phyloP scores from a whole-genome alignment of 2,329 filamentous ascomycete species.

The Fusarium torulosum region DNA sequence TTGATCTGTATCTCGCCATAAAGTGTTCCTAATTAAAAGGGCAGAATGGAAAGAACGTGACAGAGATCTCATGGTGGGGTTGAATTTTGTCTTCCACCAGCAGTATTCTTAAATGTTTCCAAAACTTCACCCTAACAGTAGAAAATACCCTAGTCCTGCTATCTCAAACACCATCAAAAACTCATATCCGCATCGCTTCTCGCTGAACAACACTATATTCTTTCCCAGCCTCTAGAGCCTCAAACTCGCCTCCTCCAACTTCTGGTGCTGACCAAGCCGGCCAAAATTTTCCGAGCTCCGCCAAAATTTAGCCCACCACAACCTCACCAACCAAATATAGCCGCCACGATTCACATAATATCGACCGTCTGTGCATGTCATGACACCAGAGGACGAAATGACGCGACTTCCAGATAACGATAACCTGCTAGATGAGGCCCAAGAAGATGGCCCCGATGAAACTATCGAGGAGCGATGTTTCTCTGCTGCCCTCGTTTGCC shows the following conservation, averaged over 20 bases:
- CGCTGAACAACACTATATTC: background rate
- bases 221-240: background rate
- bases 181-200: background rate
- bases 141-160: background rate
- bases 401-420: constrained; percentile 46
- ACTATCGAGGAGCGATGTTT: constrained; percentile 75
- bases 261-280: constrained; percentile 46
- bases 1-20: no score
- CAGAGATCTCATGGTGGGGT: constrained; percentile 5
- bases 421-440: constrained; percentile 28
- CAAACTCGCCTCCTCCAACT: constrained; percentile 6
- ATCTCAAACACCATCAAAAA: background rate
- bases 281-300: constrained; percentile 47
- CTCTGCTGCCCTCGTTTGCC: constrained; percentile 69
- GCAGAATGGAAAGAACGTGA: background rate
- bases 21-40: background rate
- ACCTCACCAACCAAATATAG: constrained; percentile 27
- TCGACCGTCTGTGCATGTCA: constrained; percentile 14
- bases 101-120: constrained; percentile 2
- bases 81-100: constrained; percentile 1
- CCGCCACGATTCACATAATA: constrained; percentile 20
- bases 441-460: constrained; percentile 51
- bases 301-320: constrained; percentile 41
- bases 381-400: constrained; percentile 43
- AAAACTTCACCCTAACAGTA: background rate